Evolutionary conservation across 1,284 basidiomycete genomes (phyloP).

Genomic region (Sanghuangporus weigelae): DNA sequence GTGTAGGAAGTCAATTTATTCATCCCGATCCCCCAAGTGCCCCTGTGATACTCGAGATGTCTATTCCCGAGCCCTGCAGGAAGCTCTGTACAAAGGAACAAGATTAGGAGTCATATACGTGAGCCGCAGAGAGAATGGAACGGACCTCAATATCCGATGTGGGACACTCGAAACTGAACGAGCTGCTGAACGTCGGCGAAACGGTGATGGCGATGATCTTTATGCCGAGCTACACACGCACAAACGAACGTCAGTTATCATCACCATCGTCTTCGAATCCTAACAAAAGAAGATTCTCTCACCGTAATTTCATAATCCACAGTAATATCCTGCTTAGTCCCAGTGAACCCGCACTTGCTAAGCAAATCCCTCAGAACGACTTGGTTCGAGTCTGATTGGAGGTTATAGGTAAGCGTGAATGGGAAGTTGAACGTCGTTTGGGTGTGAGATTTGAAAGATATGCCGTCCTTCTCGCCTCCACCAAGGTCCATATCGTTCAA

Average conservation of each 20-base stretch:
- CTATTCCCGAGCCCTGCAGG: slow-evolving; percentile 13
- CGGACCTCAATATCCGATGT: slow-evolving; percentile 27
- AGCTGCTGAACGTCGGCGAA: slow-evolving; percentile 62
- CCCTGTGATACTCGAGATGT: slow-evolving; percentile 10
- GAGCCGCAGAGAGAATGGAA: not conserved
- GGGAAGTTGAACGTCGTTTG: slow-evolving; percentile 81
- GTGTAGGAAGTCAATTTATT: not conserved
- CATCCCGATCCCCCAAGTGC: not conserved
- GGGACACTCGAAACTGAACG: slow-evolving; percentile 68
- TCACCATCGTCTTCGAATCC: slow-evolving; percentile 19
- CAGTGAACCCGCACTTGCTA: slow-evolving; percentile 60
- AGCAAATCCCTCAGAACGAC: slow-evolving; percentile 62
- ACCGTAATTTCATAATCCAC: slow-evolving; percentile 71
- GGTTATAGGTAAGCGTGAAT: slow-evolving; percentile 69
- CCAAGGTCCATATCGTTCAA: slow-evolving; percentile 66
- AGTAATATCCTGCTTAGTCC: slow-evolving; percentile 46
- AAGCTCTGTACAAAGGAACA: slow-evolving; percentile 1
- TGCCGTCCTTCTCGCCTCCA: slow-evolving; percentile 54
- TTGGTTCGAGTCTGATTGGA: slow-evolving; percentile 51
- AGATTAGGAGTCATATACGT: not conserved
- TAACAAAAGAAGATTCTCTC: slow-evolving; percentile 8
- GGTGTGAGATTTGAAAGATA: slow-evolving; percentile 61
- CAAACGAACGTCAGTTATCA: not conserved
- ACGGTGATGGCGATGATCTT: slow-evolving; percentile 64
- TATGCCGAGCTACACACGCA: slow-evolving; percentile 45